Evolutionary conservation across 164 flowering plant species (phyloP).

Genomic region (Piper betle): DNA sequence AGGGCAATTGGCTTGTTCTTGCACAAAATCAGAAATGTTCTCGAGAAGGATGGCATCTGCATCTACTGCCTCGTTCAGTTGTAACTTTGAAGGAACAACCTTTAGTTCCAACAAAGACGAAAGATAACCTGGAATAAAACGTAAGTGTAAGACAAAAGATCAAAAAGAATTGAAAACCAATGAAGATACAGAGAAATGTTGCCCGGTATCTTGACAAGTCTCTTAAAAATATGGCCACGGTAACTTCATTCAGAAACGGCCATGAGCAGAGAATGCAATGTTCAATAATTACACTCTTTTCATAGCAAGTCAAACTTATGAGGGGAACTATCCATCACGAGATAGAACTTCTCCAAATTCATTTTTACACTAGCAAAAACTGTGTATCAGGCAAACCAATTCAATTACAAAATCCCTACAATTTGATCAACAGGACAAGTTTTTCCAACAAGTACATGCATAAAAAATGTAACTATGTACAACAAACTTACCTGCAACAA

Average conservation of each 20-base stretch:
- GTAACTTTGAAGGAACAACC: conserved; percentile 31
- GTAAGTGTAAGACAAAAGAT: no score
- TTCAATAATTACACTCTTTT: no score
- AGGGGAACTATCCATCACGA: no score
- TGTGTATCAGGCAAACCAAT: no score
- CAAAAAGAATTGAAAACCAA: not conserved
- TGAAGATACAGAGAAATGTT: not conserved
- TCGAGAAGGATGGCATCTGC: conserved; percentile 45
- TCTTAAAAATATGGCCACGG: no score
- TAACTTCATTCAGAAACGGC: no score
- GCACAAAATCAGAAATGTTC: conserved; percentile 46
- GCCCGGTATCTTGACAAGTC: not conserved
- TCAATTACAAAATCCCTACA: no score
- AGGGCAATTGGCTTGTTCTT: conserved; percentile 53
- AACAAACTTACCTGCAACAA: conserved; percentile 46
- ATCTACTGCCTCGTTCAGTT: conserved; percentile 14
- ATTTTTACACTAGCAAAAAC: no score
- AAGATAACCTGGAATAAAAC: conserved; percentile 42
- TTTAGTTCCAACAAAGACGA: conserved; percentile 42
- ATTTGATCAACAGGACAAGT: not conserved
- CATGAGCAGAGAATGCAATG: no score
- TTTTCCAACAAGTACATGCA: not conserved
- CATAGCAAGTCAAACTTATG: no score
- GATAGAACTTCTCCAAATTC: no score
- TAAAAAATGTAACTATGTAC: not conserved